Percentiles rank a stretch among this genome's conserved stretches.
Conservation (phyloP, 495 filamentous ascomycete genomes). For the Penicillium subrubescens region DNA sequence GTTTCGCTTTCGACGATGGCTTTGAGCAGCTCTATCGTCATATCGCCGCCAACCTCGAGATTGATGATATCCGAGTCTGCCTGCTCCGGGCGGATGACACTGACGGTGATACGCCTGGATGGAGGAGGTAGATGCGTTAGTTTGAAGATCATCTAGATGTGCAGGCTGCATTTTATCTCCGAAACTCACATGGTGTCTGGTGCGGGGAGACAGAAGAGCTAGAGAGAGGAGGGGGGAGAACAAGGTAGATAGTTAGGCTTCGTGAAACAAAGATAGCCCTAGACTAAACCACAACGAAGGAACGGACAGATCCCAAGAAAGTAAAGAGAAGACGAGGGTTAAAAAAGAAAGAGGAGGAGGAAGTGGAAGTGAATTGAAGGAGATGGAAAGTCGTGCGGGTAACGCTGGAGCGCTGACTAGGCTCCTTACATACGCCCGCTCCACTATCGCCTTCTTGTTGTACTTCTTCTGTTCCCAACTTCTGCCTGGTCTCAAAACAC, state of each 20-base stretch:
- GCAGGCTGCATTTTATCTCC: neutral
- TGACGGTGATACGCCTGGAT: slow-evolving; percentile 81
- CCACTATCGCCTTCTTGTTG: neutral
- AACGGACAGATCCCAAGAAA: neutral
- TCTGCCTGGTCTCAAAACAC: neutral
- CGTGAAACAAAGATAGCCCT: neutral
- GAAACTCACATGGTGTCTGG: slow-evolving; percentile 15
- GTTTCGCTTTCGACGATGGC: slow-evolving; percentile 74
- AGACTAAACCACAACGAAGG: neutral
- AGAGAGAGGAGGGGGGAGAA: neutral
- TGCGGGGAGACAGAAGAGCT: neutral
- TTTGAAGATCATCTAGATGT: neutral
- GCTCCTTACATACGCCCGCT: slow-evolving; percentile 6
- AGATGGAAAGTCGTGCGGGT: slow-evolving; percentile 9
- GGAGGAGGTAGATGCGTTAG: neutral
- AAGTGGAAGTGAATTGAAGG: slow-evolving; percentile 8
- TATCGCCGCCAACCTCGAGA: slow-evolving; percentile 79
- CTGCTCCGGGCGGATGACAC: slow-evolving; percentile 71
- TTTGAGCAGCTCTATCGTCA: slow-evolving; percentile 86
- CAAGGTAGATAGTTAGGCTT: neutral
- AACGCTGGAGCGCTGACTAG: slow-evolving; percentile 1
- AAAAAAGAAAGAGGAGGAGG: slow-evolving; percentile 1
- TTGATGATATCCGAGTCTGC: slow-evolving; percentile 78
- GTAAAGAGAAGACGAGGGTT: neutral
- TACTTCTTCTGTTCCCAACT: neutral